phyloP scores from a whole-genome alignment of 2,329 filamentous ascomycete genomes.

The Colletotrichum sp. region DNA sequence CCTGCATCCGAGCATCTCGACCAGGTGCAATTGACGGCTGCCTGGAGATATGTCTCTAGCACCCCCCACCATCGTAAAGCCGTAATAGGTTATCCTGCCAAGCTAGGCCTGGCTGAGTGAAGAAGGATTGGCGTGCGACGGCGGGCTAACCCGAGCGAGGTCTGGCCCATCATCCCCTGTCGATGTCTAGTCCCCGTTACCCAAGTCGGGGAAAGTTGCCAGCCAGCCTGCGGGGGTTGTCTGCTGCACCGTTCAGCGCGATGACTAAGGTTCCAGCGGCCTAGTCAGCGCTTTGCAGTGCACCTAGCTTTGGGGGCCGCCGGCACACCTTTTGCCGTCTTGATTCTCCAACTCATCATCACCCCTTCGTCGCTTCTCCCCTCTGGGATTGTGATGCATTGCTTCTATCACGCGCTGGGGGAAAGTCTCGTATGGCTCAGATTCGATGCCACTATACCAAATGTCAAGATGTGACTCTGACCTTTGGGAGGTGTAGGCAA shows the following conservation, averaged over 20 bases:
- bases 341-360: background rate
- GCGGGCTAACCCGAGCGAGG: background rate
- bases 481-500: background rate
- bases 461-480: background rate
- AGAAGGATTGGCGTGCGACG: background rate
- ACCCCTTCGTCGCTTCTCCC: background rate
- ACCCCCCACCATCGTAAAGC: background rate
- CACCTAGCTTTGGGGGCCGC: background rate
- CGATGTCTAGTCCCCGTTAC: background rate
- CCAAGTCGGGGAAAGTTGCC: background rate
- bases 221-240: background rate
- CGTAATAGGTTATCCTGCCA: background rate
- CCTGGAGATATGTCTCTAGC: background rate
- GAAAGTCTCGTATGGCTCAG: background rate
- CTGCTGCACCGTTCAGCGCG: background rate
- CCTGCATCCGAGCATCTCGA: background rate
- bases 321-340: background rate
- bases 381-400: background rate
- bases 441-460: background rate
- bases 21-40: slow-evolving; percentile 6
- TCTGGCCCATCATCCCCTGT: background rate
- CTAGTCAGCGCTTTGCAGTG: background rate
- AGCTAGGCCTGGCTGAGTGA: background rate
- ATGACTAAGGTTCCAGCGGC: background rate
- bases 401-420: background rate